phyloP scores from a whole-genome alignment of 1,284 basidiomycete species.

The Ustilago esculenta region DNA sequence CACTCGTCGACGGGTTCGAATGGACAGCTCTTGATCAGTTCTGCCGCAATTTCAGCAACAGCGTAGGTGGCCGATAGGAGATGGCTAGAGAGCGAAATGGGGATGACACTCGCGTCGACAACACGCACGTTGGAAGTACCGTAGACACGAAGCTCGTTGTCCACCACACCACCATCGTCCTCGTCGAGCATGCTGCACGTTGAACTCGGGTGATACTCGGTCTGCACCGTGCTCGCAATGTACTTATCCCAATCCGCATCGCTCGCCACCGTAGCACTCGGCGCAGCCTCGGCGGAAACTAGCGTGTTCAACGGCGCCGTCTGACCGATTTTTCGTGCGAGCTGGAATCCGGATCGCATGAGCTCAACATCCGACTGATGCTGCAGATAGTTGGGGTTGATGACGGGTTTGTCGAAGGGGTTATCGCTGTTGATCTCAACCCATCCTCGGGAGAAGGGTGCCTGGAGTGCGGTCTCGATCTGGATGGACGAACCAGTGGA shows the following conservation, averaged over 20 bases:
- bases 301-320: constrained; percentile 33
- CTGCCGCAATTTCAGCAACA: constrained; percentile 67
- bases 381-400: constrained; percentile 58
- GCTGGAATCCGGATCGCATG: constrained; percentile 51
- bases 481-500: constrained; percentile 37
- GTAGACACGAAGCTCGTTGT: constrained; percentile 74
- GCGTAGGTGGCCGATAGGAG: constrained; percentile 68
- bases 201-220: constrained; percentile 70
- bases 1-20: constrained; percentile 39
- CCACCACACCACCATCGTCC: constrained; percentile 75
- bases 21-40: constrained; percentile 48
- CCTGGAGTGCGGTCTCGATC: constrained; percentile 56
- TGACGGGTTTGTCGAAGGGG: constrained; percentile 47
- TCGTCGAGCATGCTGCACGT: constrained; percentile 76
- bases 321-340: constrained; percentile 48
- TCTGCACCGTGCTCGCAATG: constrained; percentile 32
- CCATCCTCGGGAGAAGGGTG: constrained; percentile 61
- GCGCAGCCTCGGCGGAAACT: constrained; percentile 27
- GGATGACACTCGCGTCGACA: constrained; percentile 67
- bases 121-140: constrained; percentile 74
- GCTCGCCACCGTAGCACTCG: constrained; percentile 29
- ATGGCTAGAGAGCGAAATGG: constrained; percentile 70
- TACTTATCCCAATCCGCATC: constrained; percentile 51
- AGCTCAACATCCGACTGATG: constrained; percentile 51
- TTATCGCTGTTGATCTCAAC: constrained; percentile 50